These are phyloP conservation scores for Russula compacta DNA, from an alignment of 768 basidiomycete species.

Conservation along the genomic window DNA sequence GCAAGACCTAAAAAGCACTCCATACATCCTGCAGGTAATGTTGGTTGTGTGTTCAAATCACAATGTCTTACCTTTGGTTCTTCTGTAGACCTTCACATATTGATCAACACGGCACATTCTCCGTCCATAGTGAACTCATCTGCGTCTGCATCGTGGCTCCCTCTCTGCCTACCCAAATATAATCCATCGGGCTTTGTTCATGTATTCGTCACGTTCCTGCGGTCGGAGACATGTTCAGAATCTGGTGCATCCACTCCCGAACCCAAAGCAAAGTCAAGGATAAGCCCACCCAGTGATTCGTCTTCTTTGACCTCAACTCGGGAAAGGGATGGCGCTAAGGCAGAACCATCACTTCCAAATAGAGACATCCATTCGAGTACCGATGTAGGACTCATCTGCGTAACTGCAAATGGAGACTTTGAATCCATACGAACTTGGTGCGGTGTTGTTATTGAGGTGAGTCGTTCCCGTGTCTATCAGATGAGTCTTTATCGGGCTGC, in stretches of 20 bases:
- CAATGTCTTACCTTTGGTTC: slow-evolving; percentile 1
- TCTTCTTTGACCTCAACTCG: not conserved
- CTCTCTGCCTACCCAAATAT: slow-evolving; percentile 92
- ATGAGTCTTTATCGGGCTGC: not conserved
- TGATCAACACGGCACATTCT: slow-evolving; percentile 83
- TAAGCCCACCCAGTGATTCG: not conserved
- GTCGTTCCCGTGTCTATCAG: slow-evolving; percentile 10
- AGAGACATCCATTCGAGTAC: not conserved
- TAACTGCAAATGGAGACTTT: slow-evolving; percentile 78
- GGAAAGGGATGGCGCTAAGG: not conserved
- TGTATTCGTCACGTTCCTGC: slow-evolving; percentile 73
- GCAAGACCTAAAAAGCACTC: slow-evolving; percentile 89
- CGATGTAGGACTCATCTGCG: slow-evolving; percentile 56
- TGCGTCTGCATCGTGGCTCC: slow-evolving; percentile 85
- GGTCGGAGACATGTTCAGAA: slow-evolving; percentile 19
- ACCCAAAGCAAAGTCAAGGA: slow-evolving; percentile 6
- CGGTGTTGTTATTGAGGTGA: slow-evolving; percentile 51
- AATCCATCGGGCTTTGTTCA: slow-evolving; percentile 85
- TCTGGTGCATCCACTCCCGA: not conserved
- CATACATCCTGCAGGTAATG: slow-evolving; percentile 81
- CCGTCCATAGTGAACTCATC: slow-evolving; percentile 72
- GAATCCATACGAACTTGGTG: slow-evolving; percentile 77
- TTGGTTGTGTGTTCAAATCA: not conserved
- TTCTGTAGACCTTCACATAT: slow-evolving; percentile 72
- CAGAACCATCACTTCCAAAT: not conserved